Evolutionary conservation across 1,284 basidiomycete genomes (phyloP).

Genomic region (Naganishia sp.): DNA sequence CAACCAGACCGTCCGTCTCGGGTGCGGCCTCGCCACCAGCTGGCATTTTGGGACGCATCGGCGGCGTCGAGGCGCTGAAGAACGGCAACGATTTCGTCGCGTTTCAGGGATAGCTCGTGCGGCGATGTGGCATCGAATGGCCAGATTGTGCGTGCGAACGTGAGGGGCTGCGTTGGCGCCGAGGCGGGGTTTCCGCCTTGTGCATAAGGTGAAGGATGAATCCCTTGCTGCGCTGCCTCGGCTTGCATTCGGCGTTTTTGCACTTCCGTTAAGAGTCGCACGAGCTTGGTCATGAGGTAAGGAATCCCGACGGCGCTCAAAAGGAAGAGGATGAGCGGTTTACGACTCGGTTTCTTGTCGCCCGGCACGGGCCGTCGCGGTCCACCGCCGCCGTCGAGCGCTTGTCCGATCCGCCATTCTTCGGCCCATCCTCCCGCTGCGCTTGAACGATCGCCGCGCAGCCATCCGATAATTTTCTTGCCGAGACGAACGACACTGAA

Average conservation of each 20-base stretch:
- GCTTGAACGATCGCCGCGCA: slow-evolving; percentile 53
- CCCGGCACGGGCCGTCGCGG: slow-evolving; percentile 38
- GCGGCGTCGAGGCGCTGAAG: slow-evolving; percentile 58
- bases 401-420: slow-evolving; percentile 44
- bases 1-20: slow-evolving; percentile 92
- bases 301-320: slow-evolving; percentile 93
- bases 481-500: slow-evolving; percentile 83
- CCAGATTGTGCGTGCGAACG: slow-evolving; percentile 85
- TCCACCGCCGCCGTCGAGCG: slow-evolving; percentile 31
- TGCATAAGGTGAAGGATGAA: slow-evolving; percentile 54
- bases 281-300: slow-evolving; percentile 88
- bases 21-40: slow-evolving; percentile 95
- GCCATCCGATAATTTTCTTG: slow-evolving; percentile 50
- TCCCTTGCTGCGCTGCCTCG: slow-evolving; percentile 27
- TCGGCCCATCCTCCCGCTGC: slow-evolving; percentile 52
- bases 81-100: slow-evolving; percentile 93
- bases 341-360: slow-evolving; percentile 70
- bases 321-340: slow-evolving; percentile 91
- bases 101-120: slow-evolving; percentile 77
- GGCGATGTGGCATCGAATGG: slow-evolving; percentile 73
- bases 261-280: slow-evolving; percentile 73
- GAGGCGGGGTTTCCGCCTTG: background rate
- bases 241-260: slow-evolving; percentile 49
- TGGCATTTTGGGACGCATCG: slow-evolving; percentile 70
- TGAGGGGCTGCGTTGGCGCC: slow-evolving; percentile 58